Conservation (phyloP, 805 yeast genomes). For the Nakazawaea ambrosiae region DNA sequence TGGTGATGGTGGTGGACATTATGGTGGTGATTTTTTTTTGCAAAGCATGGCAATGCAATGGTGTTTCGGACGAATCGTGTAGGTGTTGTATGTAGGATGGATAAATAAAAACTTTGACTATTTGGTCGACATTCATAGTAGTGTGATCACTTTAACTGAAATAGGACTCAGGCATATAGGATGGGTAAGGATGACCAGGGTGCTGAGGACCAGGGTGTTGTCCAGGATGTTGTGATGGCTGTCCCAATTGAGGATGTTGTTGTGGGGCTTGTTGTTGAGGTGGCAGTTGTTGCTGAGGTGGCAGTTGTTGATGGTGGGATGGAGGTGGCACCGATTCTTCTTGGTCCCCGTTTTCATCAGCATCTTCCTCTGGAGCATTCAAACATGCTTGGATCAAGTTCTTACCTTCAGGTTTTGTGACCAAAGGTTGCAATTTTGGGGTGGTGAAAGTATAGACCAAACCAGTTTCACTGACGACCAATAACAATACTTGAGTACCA, state of each 20-base stretch:
- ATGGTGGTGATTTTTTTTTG: too few species aligned
- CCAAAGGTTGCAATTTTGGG: conserved; percentile 97
- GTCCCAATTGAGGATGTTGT: conserved; percentile 19
- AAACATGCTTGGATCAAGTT: conserved; percentile 94
- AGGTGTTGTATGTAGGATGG: too few species aligned
- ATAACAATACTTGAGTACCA: conserved; percentile 91
- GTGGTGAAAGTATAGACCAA: conserved; percentile 97
- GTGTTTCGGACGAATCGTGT: too few species aligned
- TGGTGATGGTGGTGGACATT: too few species aligned
- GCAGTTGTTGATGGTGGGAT: conserved; percentile 12
- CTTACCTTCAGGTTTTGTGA: conserved; percentile 95
- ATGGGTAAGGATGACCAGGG: conserved; percentile 22
- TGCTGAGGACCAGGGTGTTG: conserved; percentile 14
- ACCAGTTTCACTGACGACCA: conserved; percentile 98
- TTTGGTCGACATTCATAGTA: too few species aligned
- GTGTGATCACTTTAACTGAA: too few species aligned
- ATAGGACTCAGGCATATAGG: conserved; percentile 15
- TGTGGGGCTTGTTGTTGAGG: conserved; percentile 27
- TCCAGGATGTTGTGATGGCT: conserved; percentile 21
- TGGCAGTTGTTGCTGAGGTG: conserved; percentile 24
- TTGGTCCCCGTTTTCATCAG: conserved; percentile 48
- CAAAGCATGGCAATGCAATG: too few species aligned
- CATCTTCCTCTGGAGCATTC: conserved; percentile 89
- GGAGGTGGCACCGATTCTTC: conserved; percentile 14
- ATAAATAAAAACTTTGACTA: too few species aligned